Percentiles rank a stretch among this genome's conserved stretches.
Conservation (phyloP, 2,329 filamentous ascomycete genomes). For the Monilinia fructigena region DNA sequence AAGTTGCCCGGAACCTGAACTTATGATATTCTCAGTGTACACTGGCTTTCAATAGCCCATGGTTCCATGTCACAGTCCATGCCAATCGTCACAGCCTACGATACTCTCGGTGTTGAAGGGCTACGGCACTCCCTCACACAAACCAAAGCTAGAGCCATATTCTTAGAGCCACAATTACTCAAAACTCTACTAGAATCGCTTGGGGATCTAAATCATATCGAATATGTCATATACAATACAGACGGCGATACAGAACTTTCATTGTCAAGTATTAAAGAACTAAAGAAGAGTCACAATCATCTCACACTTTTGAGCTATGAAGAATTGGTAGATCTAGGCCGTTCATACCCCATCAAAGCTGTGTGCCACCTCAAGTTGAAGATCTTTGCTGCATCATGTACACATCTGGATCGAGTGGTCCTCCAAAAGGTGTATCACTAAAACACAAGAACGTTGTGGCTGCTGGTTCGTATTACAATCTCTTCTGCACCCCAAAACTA, state of each 20-base stretch:
- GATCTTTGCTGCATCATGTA: slow-evolving; percentile 84
- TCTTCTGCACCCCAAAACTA: background rate
- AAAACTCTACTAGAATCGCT: slow-evolving; percentile 57
- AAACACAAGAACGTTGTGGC: slow-evolving; percentile 82
- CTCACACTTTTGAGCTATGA: slow-evolving; percentile 55
- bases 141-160: slow-evolving; percentile 79
- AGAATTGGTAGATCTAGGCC: slow-evolving; percentile 50
- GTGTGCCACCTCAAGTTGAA: slow-evolving; percentile 67
- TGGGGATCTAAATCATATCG: slow-evolving; percentile 55
- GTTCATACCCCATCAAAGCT: slow-evolving; percentile 66
- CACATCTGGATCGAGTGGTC: slow-evolving; percentile 85
- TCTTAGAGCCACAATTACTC: slow-evolving; percentile 77
- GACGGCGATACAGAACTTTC: slow-evolving; percentile 47
- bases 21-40: slow-evolving; percentile 41
- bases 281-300: slow-evolving; percentile 57
- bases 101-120: slow-evolving; percentile 82
- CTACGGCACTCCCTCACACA: slow-evolving; percentile 83
- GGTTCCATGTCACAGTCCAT: slow-evolving; percentile 79
- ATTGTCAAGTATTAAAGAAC: slow-evolving; percentile 48
- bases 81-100: slow-evolving; percentile 90
- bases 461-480: slow-evolving; percentile 55
- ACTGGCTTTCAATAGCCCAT: slow-evolving; percentile 82
- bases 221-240: slow-evolving; percentile 63
- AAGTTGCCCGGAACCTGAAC: background rate
- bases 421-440: slow-evolving; percentile 86